phyloP scores from a whole-genome alignment of 441 rosid species.

The Erodium trifolium region DNA sequence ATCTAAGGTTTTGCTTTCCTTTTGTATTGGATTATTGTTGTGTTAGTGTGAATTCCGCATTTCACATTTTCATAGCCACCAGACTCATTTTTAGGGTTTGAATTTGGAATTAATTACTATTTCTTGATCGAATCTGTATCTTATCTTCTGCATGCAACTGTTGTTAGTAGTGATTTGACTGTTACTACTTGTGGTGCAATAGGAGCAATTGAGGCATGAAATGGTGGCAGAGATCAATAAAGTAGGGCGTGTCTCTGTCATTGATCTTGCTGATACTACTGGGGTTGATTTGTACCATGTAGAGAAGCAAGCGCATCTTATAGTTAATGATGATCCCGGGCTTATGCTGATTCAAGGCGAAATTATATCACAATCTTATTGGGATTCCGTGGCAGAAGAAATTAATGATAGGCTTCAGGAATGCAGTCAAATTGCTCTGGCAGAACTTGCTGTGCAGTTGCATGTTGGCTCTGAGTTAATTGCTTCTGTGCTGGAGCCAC shows the following conservation, averaged over 20 bases:
- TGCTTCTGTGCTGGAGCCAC: constrained; percentile 77
- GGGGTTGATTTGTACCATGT: constrained; percentile 90
- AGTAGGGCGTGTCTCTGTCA: constrained; percentile 73
- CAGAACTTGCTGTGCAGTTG: constrained; percentile 79
- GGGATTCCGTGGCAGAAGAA: constrained; percentile 90
- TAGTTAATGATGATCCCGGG: constrained; percentile 45
- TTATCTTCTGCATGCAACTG: not conserved
- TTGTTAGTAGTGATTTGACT: constrained; percentile 11
- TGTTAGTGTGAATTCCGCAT: not conserved
- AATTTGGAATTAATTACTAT: not conserved
- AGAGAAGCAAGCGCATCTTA: constrained; percentile 77
- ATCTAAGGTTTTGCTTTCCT: not conserved
- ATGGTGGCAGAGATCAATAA: constrained; percentile 48
- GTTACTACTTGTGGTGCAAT: constrained; percentile 8
- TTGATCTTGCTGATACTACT: constrained; percentile 70
- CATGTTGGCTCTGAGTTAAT: constrained; percentile 83
- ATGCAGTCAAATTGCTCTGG: constrained; percentile 82
- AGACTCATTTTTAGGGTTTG: constrained; percentile 1
- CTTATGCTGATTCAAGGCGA: constrained; percentile 78
- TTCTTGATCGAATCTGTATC: not conserved
- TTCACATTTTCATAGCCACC: not conserved
- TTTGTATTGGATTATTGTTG: not conserved
- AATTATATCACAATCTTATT: constrained; percentile 72
- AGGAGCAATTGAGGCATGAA: constrained; percentile 87
- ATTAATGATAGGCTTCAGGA: constrained; percentile 93